phyloP scores from a whole-genome alignment of 1,139 yeast genomes.

The Saccharomyces hybrid region DNA sequence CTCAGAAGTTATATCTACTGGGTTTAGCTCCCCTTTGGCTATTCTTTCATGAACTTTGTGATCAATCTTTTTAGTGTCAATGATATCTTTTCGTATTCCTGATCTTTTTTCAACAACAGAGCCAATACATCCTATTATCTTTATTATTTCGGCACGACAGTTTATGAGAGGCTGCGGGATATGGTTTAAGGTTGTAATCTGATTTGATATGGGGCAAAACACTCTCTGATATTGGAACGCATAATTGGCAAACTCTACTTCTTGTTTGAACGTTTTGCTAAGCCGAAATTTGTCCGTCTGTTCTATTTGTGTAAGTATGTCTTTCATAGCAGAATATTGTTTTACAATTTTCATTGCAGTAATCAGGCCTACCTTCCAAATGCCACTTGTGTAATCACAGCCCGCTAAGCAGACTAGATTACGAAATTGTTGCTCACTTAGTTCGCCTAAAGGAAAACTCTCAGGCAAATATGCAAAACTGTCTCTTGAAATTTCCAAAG shows the following conservation, averaged over 20 bases:
- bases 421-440: conserved; percentile 54
- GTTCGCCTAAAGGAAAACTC: conserved; percentile 40
- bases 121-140: conserved; percentile 62
- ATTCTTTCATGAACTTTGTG: conserved; percentile 44
- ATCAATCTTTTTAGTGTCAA: conserved; percentile 32
- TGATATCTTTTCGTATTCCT: conserved; percentile 11
- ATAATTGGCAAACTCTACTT: conserved; percentile 56
- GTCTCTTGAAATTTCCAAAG: conserved; percentile 55
- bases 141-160: conserved; percentile 21
- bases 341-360: conserved; percentile 61
- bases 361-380: conserved; percentile 69
- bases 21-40: conserved; percentile 60
- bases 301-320: conserved; percentile 47
- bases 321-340: conserved; percentile 43
- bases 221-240: conserved; percentile 86
- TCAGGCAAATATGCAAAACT: conserved; percentile 38
- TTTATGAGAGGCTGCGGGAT: conserved; percentile 37
- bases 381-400: conserved; percentile 87
- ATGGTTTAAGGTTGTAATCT: conserved; percentile 50
- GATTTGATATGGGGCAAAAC: conserved; percentile 49
- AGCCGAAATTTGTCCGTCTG: conserved; percentile 51
- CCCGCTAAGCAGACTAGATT: conserved; percentile 82
- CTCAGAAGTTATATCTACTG: conserved; percentile 32
- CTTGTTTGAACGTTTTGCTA: conserved; percentile 52
- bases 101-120: conserved; percentile 22